Evolutionary conservation across 2,329 filamentous ascomycete genomes (phyloP).

Genomic region (Beauveria bassiana): DNA sequence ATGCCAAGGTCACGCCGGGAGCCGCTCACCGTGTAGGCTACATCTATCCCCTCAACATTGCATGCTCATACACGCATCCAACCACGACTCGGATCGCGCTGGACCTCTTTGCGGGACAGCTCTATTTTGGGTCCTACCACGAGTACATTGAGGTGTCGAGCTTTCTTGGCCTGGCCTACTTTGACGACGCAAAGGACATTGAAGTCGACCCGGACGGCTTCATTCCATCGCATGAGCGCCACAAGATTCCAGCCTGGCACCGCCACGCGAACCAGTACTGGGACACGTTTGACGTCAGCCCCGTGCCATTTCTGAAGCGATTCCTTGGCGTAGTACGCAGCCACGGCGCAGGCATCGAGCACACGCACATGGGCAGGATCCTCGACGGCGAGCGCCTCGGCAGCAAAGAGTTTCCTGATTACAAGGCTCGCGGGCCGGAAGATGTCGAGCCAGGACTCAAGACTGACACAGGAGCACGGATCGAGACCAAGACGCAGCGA

Average conservation of each 20-base stretch:
- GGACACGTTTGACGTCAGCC: constrained; percentile 22
- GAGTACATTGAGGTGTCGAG: constrained; percentile 48
- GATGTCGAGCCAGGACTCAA: neutral
- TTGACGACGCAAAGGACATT: constrained; percentile 15
- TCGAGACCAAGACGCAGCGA: neutral
- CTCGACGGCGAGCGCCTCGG: constrained; percentile 24
- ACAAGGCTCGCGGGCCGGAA: neutral
- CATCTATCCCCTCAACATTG: neutral
- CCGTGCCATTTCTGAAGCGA: constrained; percentile 29
- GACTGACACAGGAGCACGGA: neutral
- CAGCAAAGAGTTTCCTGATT: constrained; percentile 16
- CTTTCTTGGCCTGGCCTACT: constrained; percentile 41
- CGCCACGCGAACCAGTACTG: neutral
- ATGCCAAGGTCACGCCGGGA: constrained; percentile 12
- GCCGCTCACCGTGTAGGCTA: neutral
- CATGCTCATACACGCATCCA: constrained; percentile 17
- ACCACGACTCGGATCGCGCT: constrained; percentile 32
- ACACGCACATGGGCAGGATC: constrained; percentile 34
- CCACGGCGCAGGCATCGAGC: constrained; percentile 29
- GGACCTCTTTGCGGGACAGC: constrained; percentile 60
- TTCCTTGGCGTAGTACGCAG: constrained; percentile 29
- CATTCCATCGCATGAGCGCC: constrained; percentile 16
- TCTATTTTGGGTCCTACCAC: constrained; percentile 48
- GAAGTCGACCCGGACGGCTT: constrained; percentile 24
- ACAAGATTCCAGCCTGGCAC: neutral